Evolutionary conservation across 2,329 filamentous ascomycete species (phyloP), one percentile per base, ranked within the genome.

Genomic region (Microsporum canis): DNA sequence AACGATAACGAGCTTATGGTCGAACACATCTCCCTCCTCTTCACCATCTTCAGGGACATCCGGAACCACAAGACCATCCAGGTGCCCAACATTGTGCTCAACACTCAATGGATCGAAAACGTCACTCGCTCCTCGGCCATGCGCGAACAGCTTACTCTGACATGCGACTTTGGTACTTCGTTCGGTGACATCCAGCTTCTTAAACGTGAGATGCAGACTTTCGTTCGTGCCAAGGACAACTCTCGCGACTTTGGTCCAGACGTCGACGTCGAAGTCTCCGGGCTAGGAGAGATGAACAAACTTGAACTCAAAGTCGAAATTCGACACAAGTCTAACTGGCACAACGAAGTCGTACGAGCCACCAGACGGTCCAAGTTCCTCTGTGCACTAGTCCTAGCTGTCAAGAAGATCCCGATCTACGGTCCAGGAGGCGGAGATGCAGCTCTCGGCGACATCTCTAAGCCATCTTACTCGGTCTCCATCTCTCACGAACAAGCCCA

Each of bases 51-150:
- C 77, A 88, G 88, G 66, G 86, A 88, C 53, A 87, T 95, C 65
- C 84, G 86, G 67, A 89, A 85, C 69, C 86, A 89, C 78, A 91
- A 95, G 71, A 82, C 89, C 56, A 83, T 83, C 0, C 83, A 95
- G 75, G 85, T 95, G 1, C 91, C 94, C 47, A 97, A 99, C 75
- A 95, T 95, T 69, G 80, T 91, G 1, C 81, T 97, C 60, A 97
- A 97, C 79, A 87, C 84, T 59, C 78, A 91, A n/a, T 96, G 91
- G 88, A 86, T 99, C 60, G 92, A 97, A 73, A 99, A 99, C 72
- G 83, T 96, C 64, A 88, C 88, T 7, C 88, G 94, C 59, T 92
- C 88, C 71, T 91, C 90, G 73, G 86, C 91, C 56, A 96, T 96
- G 92, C 87, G 87, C 65, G 94, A 95, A 75, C 84, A 84, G 58